A percentile compares a stretch with the other conserved stretches of the same genome.
Conservation (phyloP, 192 early-diverging fungal genomes). For the Haplosporangium gracile region DNA sequence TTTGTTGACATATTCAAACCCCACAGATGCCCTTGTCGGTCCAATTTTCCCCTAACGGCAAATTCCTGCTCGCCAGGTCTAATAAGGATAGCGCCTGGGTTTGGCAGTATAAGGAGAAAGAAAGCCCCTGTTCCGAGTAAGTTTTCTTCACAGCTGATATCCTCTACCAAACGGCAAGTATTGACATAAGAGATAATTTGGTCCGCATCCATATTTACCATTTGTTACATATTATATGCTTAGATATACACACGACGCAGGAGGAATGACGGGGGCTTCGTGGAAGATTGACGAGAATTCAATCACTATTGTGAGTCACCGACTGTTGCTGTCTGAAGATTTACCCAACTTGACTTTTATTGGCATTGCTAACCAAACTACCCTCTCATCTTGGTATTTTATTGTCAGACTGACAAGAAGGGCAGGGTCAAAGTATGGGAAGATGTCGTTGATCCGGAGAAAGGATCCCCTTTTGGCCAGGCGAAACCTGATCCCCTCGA, state of each 20-base stretch:
- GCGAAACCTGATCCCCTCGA: constrained; percentile 40
- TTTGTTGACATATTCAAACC: neutral
- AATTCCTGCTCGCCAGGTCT: constrained; percentile 68
- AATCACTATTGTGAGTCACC: neutral
- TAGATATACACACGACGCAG: neutral
- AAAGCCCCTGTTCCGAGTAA: constrained; percentile 43
- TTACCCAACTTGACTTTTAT: neutral
- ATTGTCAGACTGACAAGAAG: constrained; percentile 58
- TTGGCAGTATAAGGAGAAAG: constrained; percentile 74
- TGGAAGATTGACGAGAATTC: neutral
- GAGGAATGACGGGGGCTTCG: neutral
- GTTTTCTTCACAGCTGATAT: neutral
- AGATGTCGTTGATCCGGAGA: constrained; percentile 61
- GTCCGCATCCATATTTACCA: neutral
- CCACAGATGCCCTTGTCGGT: constrained; percentile 37
- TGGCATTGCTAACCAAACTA: neutral
- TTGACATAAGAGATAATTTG: neutral
- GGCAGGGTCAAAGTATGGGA: constrained; percentile 73
- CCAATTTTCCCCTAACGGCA: constrained; percentile 76
- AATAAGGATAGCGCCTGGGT: constrained; percentile 65
- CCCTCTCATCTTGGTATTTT: neutral
- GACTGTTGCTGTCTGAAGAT: neutral
- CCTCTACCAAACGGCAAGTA: neutral
- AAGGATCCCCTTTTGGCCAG: constrained; percentile 54
- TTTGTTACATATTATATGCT: neutral